Evolutionary conservation across 2,329 filamentous ascomycete genomes (phyloP).

Genomic region (Beauveria caledonica): DNA sequence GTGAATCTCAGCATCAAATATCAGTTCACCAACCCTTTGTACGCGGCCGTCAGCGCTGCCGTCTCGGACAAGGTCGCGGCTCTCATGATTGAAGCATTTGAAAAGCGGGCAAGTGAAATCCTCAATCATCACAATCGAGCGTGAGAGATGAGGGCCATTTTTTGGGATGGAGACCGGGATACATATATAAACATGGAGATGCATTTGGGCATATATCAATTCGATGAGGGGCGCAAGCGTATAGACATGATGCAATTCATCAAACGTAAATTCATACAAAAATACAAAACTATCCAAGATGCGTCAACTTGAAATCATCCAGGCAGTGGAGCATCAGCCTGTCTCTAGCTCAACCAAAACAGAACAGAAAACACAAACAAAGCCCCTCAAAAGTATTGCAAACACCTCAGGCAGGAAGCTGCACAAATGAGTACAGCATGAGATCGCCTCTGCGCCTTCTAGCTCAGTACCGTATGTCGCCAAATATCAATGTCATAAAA

Average conservation of each 20-base stretch:
- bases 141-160: not conserved
- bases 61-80: slow-evolving; percentile 78
- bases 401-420: not conserved
- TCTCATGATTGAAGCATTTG: slow-evolving; percentile 90
- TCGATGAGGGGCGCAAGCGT: not conserved
- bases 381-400: slow-evolving; percentile 10
- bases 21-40: slow-evolving; percentile 81
- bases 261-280: not conserved
- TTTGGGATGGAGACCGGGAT: too few relatives aligned
- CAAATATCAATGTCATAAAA: not conserved
- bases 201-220: not conserved
- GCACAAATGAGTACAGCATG: not conserved
- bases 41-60: slow-evolving; percentile 71
- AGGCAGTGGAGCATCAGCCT: not conserved
- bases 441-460: slow-evolving; percentile 7
- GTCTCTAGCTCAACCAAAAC: slow-evolving; percentile 10
- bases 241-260: not conserved
- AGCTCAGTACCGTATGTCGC: slow-evolving; percentile 2
- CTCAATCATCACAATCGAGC: not conserved
- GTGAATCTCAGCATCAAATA: slow-evolving; percentile 73
- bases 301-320: not conserved
- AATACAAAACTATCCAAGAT: not conserved
- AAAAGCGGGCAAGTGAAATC: slow-evolving; percentile 59
- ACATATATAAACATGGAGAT: not conserved
- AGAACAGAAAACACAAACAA: not conserved